These are phyloP conservation scores for Salvia miltiorrhiza DNA, from an alignment of 257 asterid species.

Conservation along the genomic window DNA sequence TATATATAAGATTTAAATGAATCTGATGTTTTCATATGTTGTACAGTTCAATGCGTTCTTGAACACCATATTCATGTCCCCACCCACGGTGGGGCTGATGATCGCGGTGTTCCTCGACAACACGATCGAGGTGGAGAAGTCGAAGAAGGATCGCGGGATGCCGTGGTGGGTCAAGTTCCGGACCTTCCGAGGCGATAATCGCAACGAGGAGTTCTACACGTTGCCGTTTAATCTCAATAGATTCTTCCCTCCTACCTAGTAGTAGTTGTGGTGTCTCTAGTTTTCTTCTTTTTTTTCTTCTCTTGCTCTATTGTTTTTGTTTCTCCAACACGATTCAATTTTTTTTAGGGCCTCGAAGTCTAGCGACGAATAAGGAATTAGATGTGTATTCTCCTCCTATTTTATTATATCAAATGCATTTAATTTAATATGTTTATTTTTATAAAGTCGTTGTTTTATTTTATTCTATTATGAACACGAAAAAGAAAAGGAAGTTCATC, in stretches of 20 bases:
- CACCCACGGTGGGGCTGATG: slow-evolving; percentile 78
- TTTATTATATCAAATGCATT: neutral
- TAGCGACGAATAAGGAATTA: slow-evolving; percentile 16
- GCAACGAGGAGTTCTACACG: slow-evolving; percentile 94
- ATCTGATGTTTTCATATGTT: neutral
- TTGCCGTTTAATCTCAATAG: slow-evolving; percentile 93
- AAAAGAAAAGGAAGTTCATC: too few relatives aligned
- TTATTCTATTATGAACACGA: too few relatives aligned
- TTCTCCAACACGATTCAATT: slow-evolving; percentile 24
- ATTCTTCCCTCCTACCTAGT: slow-evolving; percentile 92
- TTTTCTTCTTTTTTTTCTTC: too few relatives aligned
- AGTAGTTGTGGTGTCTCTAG: neutral
- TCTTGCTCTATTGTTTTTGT: too few relatives aligned
- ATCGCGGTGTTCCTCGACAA: slow-evolving; percentile 88
- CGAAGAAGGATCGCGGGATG: slow-evolving; percentile 97
- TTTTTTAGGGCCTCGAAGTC: slow-evolving; percentile 17
- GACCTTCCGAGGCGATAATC: slow-evolving; percentile 86
- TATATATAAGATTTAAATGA: too few relatives aligned
- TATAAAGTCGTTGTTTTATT: too few relatives aligned
- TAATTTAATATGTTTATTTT: neutral
- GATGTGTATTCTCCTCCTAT: neutral
- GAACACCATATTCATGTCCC: slow-evolving; percentile 85
- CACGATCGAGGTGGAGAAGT: slow-evolving; percentile 89
- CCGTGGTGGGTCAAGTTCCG: slow-evolving; percentile 99
- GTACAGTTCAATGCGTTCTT: slow-evolving; percentile 87